phyloP scores from a whole-genome alignment of 2,329 filamentous ascomycete genomes.

The Colletotrichum incanum region DNA sequence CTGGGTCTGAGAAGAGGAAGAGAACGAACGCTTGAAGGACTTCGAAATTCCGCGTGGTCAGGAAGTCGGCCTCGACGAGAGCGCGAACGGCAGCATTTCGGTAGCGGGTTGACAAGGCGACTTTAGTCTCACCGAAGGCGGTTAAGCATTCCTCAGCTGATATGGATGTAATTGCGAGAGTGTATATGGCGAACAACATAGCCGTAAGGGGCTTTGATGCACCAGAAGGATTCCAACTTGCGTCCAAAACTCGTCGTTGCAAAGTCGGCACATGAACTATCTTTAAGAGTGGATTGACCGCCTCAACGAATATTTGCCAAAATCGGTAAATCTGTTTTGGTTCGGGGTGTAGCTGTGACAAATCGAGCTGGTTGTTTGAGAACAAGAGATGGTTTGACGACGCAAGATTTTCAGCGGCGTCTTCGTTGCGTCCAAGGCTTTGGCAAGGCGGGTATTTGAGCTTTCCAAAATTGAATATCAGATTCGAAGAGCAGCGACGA shows the following conservation, averaged over 20 bases:
- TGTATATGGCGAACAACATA: constrained; percentile 50
- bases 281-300: constrained; percentile 52
- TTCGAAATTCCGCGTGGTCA: constrained; percentile 49
- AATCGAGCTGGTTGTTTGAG: not conserved
- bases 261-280: constrained; percentile 52
- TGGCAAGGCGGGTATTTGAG: constrained; percentile 44
- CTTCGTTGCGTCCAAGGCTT: constrained; percentile 45
- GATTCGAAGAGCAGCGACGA: not conserved
- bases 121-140: constrained; percentile 43
- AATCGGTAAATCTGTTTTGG: constrained; percentile 49
- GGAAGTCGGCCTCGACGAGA: constrained; percentile 47
- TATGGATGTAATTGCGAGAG: constrained; percentile 47
- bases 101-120: constrained; percentile 45
- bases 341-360: constrained; percentile 48
- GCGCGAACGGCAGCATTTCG: constrained; percentile 47
- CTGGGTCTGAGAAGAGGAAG: constrained; percentile 49
- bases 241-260: constrained; percentile 51
- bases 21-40: constrained; percentile 51
- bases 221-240: constrained; percentile 46
- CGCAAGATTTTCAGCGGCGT: constrained; percentile 41
- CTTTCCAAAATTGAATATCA: not conserved
- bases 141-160: constrained; percentile 43
- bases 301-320: constrained; percentile 54
- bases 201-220: constrained; percentile 45
- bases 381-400: constrained; percentile 38